phyloP scores from a whole-genome alignment of 2,329 filamentous ascomycete species.

The Aspergillus sp. region DNA sequence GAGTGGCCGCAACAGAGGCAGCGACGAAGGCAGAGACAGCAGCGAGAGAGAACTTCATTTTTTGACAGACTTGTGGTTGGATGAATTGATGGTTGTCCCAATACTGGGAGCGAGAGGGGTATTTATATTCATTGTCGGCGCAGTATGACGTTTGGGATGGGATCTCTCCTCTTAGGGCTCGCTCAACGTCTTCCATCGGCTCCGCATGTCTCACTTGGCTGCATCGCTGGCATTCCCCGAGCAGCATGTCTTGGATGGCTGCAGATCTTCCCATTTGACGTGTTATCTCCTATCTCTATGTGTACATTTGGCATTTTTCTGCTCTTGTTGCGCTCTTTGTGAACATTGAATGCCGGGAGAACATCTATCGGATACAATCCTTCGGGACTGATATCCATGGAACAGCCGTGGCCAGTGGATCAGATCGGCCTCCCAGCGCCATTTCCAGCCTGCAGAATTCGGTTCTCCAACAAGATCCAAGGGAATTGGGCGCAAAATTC shows the following conservation, averaged over 20 bases:
- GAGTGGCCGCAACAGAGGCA: constrained; percentile 4
- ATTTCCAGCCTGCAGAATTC: background rate
- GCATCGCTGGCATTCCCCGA: too few species aligned
- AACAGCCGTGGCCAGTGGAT: background rate
- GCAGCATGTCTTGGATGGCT: too few species aligned
- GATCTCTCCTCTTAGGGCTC: too few species aligned
- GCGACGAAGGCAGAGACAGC: constrained; percentile 6
- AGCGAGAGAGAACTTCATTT: constrained; percentile 12
- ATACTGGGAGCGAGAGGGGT: background rate
- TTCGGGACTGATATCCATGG: background rate
- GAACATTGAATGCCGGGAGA: too few species aligned
- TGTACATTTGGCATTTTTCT: too few species aligned
- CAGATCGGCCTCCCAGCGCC: background rate
- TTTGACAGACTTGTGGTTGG: background rate
- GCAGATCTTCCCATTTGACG: too few species aligned
- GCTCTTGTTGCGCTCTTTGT: too few species aligned
- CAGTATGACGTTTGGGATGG: too few species aligned
- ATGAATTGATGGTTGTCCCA: background rate
- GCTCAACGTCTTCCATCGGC: too few species aligned
- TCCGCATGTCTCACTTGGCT: too few species aligned
- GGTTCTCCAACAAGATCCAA: background rate
- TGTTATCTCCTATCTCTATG: too few species aligned
- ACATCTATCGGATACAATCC: too few species aligned
- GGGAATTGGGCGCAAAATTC: background rate
- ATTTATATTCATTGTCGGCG: background rate